phyloP scores from a whole-genome alignment of 352 stramenopile species.

The Phytopythium montanum region DNA sequence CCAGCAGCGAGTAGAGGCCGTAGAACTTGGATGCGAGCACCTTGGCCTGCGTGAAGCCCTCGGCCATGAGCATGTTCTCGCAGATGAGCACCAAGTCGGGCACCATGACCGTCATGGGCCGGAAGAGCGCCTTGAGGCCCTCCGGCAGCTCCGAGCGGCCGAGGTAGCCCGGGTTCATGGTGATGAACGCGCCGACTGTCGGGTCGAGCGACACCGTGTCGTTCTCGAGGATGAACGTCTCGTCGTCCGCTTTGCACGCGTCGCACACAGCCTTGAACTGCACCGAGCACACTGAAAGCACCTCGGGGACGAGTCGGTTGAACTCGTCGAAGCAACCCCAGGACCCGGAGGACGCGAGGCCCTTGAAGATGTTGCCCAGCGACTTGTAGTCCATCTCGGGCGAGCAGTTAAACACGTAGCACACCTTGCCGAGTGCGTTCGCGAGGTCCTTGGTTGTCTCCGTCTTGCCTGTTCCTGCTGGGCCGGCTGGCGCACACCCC shows the following conservation, averaged over 20 bases:
- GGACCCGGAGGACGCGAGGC: conserved; percentile 90
- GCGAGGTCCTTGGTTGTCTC: conserved; percentile 96
- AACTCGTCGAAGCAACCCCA: conserved; percentile 98
- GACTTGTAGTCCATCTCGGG: conserved; percentile 96
- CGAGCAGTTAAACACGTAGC: conserved; percentile 96
- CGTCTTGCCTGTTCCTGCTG: conserved; percentile 92
- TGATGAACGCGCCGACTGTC: conserved; percentile 94
- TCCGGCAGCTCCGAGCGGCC: conserved; percentile 93
- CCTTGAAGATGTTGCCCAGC: conserved; percentile 97
- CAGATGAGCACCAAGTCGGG: conserved; percentile 95
- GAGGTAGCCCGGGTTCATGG: conserved; percentile 97
- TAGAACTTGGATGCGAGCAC: conserved; percentile 96
- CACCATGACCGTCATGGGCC: conserved; percentile 96
- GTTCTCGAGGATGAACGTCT: conserved; percentile 93
- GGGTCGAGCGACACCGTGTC: conserved; percentile 91
- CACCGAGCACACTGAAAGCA: conserved; percentile 92
- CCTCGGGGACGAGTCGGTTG: conserved; percentile 93
- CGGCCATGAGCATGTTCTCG: conserved; percentile 97
- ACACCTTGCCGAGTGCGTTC: conserved; percentile 93
- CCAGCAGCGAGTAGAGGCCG: conserved; percentile 92
- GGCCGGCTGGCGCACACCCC: conserved; percentile 75
- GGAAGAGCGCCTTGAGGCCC: conserved; percentile 94
- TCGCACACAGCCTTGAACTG: conserved; percentile 97
- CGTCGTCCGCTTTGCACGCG: conserved; percentile 92
- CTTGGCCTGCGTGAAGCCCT: conserved; percentile 94